Evolutionary conservation across 2,329 filamentous ascomycete genomes (phyloP).

Genomic region (Cyclaneusma minus): DNA sequence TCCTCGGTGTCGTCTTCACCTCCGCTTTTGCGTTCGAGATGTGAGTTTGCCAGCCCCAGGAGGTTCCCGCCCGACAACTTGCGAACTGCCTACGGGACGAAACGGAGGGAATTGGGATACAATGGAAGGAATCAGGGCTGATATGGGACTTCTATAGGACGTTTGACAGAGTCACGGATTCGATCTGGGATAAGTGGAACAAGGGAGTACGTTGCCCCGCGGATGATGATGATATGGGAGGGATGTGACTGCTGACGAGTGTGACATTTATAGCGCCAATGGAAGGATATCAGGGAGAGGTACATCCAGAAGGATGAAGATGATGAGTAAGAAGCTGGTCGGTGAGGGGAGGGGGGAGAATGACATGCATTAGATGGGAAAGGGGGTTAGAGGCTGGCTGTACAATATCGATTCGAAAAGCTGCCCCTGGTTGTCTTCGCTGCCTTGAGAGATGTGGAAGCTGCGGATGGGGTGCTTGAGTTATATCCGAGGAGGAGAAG

Average conservation of each 20-base stretch:
- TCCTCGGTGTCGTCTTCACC: slow-evolving; percentile 75
- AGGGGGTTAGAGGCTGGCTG: not conserved
- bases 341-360: slow-evolving; percentile 2
- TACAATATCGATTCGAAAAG: too few relatives aligned
- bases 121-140: slow-evolving; percentile 4
- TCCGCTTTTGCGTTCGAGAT: slow-evolving; percentile 86
- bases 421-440: too few relatives aligned
- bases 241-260: slow-evolving; percentile 16
- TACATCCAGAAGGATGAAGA: slow-evolving; percentile 63
- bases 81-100: not conserved
- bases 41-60: slow-evolving; percentile 39
- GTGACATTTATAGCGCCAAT: slow-evolving; percentile 77
- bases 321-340: slow-evolving; percentile 21
- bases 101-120: slow-evolving; percentile 1
- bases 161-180: slow-evolving; percentile 71
- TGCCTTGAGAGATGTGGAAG: too few relatives aligned
- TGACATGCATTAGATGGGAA: not conserved
- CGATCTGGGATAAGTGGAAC: slow-evolving; percentile 84
- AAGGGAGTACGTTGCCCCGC: slow-evolving; percentile 55
- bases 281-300: slow-evolving; percentile 94
- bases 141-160: slow-evolving; percentile 62
- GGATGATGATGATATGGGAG: not conserved
- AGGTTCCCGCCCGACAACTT: not conserved
- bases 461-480: too few relatives aligned
- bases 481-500: too few relatives aligned